phyloP scores from a whole-genome alignment of 2,329 filamentous ascomycete species.

The Ceratocystiopsis sp. region DNA sequence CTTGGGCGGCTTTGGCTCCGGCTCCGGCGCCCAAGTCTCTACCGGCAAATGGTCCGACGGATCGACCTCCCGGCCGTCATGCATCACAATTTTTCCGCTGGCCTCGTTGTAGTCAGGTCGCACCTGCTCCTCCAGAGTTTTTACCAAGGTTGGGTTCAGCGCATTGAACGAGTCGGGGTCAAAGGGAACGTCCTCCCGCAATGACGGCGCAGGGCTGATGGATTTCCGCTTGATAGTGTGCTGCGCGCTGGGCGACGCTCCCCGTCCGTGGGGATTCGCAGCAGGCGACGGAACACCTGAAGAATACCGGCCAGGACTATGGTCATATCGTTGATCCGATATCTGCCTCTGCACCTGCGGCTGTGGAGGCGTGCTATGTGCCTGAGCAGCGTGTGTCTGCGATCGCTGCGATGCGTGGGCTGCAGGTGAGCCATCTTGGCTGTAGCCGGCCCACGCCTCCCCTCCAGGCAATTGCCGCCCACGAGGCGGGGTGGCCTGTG shows the following conservation, averaged over 20 bases:
- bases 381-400: slow-evolving; percentile 18
- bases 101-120: slow-evolving; percentile 30
- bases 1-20: slow-evolving; percentile 40
- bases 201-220: slow-evolving; percentile 50
- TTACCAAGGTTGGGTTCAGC: slow-evolving; percentile 42
- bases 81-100: slow-evolving; percentile 54
- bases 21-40: slow-evolving; percentile 62
- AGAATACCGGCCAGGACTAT: slow-evolving; percentile 24
- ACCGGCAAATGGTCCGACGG: slow-evolving; percentile 67
- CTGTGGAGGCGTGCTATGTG: slow-evolving; percentile 6
- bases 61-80: slow-evolving; percentile 62
- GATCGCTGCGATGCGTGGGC: slow-evolving; percentile 15
- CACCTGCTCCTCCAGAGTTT: slow-evolving; percentile 15
- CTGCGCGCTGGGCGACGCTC: slow-evolving; percentile 24
- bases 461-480: slow-evolving; percentile 22
- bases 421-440: slow-evolving; percentile 11
- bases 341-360: not conserved
- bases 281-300: slow-evolving; percentile 17
- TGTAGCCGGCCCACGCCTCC: slow-evolving; percentile 11
- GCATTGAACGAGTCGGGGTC: slow-evolving; percentile 60
- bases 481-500: slow-evolving; percentile 22
- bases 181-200: slow-evolving; percentile 39
- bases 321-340: slow-evolving; percentile 13
- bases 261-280: slow-evolving; percentile 10
- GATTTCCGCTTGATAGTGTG: slow-evolving; percentile 53